Conservation (phyloP, 257 asterid species). For the Primulina tabacum region DNA sequence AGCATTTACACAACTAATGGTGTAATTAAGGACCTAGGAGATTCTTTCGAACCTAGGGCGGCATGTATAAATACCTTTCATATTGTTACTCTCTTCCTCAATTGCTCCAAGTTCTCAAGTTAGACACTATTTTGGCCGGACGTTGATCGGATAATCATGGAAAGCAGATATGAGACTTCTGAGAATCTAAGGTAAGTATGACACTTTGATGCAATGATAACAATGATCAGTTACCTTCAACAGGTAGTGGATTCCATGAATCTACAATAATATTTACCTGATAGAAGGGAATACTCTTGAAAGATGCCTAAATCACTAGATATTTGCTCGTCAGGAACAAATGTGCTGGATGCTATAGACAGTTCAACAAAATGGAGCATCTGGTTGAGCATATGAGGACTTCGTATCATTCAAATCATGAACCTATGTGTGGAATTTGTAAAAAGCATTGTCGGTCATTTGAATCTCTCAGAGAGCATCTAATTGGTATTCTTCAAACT, state of each 20-base stretch:
- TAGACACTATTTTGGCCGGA: conserved; percentile 11
- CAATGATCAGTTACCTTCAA: background rate
- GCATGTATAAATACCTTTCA: conserved; percentile 54
- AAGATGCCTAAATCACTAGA: conserved; percentile 8
- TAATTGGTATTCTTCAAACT: conserved; percentile 53
- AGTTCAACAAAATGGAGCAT: conserved; percentile 86
- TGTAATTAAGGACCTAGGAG: conserved; percentile 20
- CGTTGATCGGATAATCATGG: conserved; percentile 41
- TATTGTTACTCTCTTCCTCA: conserved; percentile 28
- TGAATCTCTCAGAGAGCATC: conserved; percentile 90
- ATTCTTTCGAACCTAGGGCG: conserved; percentile 35
- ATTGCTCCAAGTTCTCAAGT: conserved; percentile 29
- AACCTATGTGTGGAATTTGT: conserved; percentile 77
- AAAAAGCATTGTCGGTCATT: conserved; percentile 83
- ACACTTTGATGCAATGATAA: conserved; percentile 12
- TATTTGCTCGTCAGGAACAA: conserved; percentile 58
- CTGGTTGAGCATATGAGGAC: conserved; percentile 85
- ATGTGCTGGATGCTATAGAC: conserved; percentile 90
- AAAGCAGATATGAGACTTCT: conserved; percentile 50
- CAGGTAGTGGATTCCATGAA: background rate
- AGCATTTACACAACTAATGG: conserved; percentile 6
- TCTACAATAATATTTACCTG: background rate
- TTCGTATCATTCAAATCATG: conserved; percentile 80
- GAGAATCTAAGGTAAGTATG: conserved; percentile 45
- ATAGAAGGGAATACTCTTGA: background rate